Conservation (phyloP, 352 stramenopile species). For the Pythium brachiatum region DNA sequence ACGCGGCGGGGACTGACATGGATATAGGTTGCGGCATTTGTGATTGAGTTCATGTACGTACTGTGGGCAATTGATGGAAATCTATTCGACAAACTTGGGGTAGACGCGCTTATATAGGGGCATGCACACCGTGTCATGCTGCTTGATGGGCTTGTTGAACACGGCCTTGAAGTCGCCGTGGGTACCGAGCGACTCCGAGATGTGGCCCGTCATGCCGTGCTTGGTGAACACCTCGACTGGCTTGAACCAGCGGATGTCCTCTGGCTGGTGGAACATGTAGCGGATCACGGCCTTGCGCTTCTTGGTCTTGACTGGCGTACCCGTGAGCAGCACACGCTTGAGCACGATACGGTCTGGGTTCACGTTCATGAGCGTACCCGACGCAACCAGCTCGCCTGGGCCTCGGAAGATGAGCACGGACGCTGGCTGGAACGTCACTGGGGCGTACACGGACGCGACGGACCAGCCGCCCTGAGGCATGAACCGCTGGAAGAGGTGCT, state of each 20-base stretch:
- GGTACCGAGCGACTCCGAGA: slow-evolving; percentile 97
- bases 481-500: slow-evolving; percentile 99
- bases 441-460: slow-evolving; percentile 87
- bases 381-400: slow-evolving; percentile 87
- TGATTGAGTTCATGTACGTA: not conserved
- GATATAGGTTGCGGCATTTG: not conserved
- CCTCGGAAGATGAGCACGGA: slow-evolving; percentile 95
- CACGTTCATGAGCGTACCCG: slow-evolving; percentile 93
- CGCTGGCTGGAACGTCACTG: slow-evolving; percentile 96
- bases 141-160: slow-evolving; percentile 99
- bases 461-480: slow-evolving; percentile 90
- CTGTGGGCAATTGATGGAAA: not conserved
- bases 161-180: slow-evolving; percentile 99
- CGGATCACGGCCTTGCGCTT: slow-evolving; percentile 97
- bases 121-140: slow-evolving; percentile 99
- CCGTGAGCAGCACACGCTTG: slow-evolving; percentile 98
- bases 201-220: slow-evolving; percentile 97
- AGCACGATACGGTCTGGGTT: slow-evolving; percentile 97
- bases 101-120: slow-evolving; percentile 99
- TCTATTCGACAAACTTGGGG: slow-evolving; percentile 92
- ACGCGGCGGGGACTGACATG: not conserved
- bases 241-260: slow-evolving; percentile 99
- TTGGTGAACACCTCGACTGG: slow-evolving; percentile 97
- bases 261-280: slow-evolving; percentile 99
- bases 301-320: slow-evolving; percentile 98